A percentile compares a stretch with the other conserved stretches of the same genome.
Evolutionary conservation across 176 grass and related monocot species (phyloP).

Genomic region (Carex littledalei): DNA sequence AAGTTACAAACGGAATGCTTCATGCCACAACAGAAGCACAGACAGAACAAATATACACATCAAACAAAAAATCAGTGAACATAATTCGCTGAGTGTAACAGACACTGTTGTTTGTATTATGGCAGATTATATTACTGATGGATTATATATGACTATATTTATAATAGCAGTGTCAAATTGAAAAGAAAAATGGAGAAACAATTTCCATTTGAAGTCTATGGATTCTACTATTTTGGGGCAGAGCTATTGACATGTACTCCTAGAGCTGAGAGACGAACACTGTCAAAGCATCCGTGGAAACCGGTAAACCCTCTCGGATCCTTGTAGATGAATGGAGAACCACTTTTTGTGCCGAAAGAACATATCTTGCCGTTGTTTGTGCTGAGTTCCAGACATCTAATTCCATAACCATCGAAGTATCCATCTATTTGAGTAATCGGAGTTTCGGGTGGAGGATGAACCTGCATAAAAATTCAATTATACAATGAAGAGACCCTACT

Average conservation of each 20-base stretch:
- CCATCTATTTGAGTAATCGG: slow-evolving; percentile 27
- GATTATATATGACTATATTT: too few species aligned
- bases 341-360: slow-evolving; percentile 5
- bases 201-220: not conserved
- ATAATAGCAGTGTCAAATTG: too few species aligned
- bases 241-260: slow-evolving; percentile 22
- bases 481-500: not conserved
- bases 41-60: too few species aligned
- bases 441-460: slow-evolving; percentile 9
- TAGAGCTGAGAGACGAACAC: not conserved
- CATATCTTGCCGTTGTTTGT: slow-evolving; percentile 9
- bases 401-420: not conserved
- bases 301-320: slow-evolving; percentile 9
- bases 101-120: too few species aligned
- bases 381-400: slow-evolving; percentile 9
- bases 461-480: not conserved
- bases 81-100: too few species aligned
- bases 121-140: too few species aligned
- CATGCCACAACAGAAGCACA: too few species aligned
- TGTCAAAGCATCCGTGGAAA: slow-evolving; percentile 7
- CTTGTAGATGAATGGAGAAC: slow-evolving; percentile 19
- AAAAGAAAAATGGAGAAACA: too few species aligned
- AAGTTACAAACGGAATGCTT: too few species aligned
- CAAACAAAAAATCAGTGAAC: too few species aligned
- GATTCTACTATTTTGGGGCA: not conserved